Base-by-base conservation (phyloP, 768 basidiomycete genomes). In the Polyporus arcularius region DNA sequence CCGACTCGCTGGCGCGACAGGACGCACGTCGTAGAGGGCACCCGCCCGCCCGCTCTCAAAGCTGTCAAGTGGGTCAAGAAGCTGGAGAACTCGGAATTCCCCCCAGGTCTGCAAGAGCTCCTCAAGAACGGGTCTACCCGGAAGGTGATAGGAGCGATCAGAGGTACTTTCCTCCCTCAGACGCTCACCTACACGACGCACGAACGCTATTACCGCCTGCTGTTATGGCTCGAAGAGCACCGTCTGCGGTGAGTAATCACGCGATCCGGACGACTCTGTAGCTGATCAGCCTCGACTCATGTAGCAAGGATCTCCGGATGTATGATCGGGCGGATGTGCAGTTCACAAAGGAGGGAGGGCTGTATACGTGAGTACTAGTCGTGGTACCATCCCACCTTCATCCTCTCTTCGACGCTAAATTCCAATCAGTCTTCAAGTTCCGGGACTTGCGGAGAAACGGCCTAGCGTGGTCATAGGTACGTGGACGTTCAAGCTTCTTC, bases 401-500 rank as follows among this genome's bases (percentile, higher is more conserved):
- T 53, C 10, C 16, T 55, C 52, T 47, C 59, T 21, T n/a, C 51
- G 4, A 40, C 16, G 1, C 45, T 32, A 21, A 46, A 14, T 7
- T 11, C 4, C 42, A 9, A 12, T 8, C n/a, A 86, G 84, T 26
- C 70, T 87, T 6, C 57, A 72, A 32, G 84, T 87, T 10, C 75
- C 81, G 32, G 85, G 85, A 8, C 72, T 86, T 1, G 82, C 81
- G 3, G 84, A 86, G 71, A 81, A 82, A 52, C 76, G 85, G 4
- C 85, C 85, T 0, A 83, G 81, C 21, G 82, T 87, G 14, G 75
- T 85, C n/a, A 76, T 84, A n/a, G 85, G 85, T 52, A 76, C 80
- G 69, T 78, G 67, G 49, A 61, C 3, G 7, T 28, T 55, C 39
- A 10, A 3, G 16, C 11, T 14, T 5, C 15, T 26, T 2, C 3